phyloP scores from a whole-genome alignment of 345 rosid species.

The Euphorbia peplus region DNA sequence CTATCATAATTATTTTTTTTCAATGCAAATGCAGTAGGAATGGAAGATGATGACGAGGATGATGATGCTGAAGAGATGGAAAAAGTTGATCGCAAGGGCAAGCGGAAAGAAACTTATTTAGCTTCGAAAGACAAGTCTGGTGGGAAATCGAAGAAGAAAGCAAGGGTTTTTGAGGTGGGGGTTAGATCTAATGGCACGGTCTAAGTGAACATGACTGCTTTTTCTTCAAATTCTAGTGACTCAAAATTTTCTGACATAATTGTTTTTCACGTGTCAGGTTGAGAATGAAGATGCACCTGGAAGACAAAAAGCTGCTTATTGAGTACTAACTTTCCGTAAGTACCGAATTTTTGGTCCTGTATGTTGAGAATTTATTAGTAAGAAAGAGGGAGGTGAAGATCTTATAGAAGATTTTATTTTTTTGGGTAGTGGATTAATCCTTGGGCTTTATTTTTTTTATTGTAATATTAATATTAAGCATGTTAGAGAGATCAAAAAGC shows the following conservation, averaged over 20 bases:
- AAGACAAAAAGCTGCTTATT: conserved; percentile 1
- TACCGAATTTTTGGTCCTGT: too few relatives aligned
- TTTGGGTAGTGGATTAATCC: too few relatives aligned
- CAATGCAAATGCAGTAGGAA: conserved; percentile 26
- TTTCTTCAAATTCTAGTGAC: background rate
- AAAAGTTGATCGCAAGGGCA: conserved; percentile 40
- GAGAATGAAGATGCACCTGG: conserved; percentile 15
- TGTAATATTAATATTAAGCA: too few relatives aligned
- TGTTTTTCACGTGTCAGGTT: background rate
- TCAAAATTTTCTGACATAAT: background rate
- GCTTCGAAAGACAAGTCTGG: conserved; percentile 37
- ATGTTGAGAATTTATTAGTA: too few relatives aligned
- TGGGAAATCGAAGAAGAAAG: conserved; percentile 59
- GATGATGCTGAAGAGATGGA: conserved; percentile 43
- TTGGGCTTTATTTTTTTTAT: too few relatives aligned
- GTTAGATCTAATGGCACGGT: background rate
- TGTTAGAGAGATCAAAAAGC: too few relatives aligned
- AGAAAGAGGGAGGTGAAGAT: too few relatives aligned
- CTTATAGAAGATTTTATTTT: too few relatives aligned
- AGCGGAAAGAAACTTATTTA: conserved; percentile 31
- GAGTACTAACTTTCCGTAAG: background rate
- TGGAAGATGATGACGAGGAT: conserved; percentile 21
- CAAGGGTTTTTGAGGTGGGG: conserved; percentile 83
- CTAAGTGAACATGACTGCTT: background rate
- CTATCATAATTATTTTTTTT: too few relatives aligned